These are phyloP conservation scores for Macrocybe gigantea DNA, from an alignment of 768 basidiomycete genomes.

Conservation along the genomic window DNA sequence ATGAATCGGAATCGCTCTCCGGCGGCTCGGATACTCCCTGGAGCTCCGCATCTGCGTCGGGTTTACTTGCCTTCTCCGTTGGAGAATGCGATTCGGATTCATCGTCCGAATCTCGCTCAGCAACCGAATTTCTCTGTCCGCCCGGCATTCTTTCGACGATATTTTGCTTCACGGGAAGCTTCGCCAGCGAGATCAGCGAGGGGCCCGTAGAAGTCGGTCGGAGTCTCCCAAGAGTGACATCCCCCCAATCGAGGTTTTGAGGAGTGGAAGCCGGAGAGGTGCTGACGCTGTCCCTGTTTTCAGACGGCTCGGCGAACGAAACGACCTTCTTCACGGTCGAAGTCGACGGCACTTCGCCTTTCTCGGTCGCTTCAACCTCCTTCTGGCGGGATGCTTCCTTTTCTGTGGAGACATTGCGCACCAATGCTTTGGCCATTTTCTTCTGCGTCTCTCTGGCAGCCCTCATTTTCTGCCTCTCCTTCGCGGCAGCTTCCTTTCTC, in stretches of 20 bases:
- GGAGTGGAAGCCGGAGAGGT: conserved; percentile 8
- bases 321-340: conserved; percentile 55
- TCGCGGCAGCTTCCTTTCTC: conserved; percentile 40
- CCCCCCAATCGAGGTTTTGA: conserved; percentile 40
- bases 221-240: conserved; percentile 46
- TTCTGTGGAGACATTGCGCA: conserved; percentile 38
- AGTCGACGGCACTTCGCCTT: conserved; percentile 18
- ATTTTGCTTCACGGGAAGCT: conserved; percentile 56
- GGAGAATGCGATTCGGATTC: conserved; percentile 39
- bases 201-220: conserved; percentile 26
- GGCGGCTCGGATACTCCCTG: neutral
- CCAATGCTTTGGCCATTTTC: conserved; percentile 71
- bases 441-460: conserved; percentile 55
- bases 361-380: conserved; percentile 24
- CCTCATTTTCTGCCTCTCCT: conserved; percentile 31
- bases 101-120: conserved; percentile 58
- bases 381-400: conserved; percentile 31
- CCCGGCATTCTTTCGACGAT: conserved; percentile 62
- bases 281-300: conserved; percentile 13
- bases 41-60: neutral
- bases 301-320: conserved; percentile 46
- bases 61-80: conserved; percentile 12
- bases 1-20: conserved; percentile 24
- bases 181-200: conserved; percentile 29
- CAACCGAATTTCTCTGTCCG: conserved; percentile 12